These are phyloP conservation scores for Hygrocybe punicea DNA, from an alignment of 768 basidiomycete genomes.

Conservation along the genomic window DNA sequence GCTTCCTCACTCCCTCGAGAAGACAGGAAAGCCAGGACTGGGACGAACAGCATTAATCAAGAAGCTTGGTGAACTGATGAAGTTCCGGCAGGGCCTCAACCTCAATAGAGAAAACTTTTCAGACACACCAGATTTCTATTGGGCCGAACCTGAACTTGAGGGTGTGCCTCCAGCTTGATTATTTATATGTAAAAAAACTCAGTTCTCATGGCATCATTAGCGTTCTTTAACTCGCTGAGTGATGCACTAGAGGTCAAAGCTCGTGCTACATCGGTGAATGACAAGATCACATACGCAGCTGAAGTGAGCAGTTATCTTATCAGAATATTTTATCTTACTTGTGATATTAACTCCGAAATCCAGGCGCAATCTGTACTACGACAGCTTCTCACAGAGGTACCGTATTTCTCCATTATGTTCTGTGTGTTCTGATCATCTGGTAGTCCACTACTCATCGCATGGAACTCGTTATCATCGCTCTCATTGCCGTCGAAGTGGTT, in stretches of 20 bases:
- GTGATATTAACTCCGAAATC: slow-evolving; percentile 2
- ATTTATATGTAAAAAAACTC: neutral
- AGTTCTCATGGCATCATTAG: slow-evolving; percentile 33
- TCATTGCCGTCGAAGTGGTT: slow-evolving; percentile 93
- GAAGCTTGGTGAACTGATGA: slow-evolving; percentile 88
- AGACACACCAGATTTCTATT: slow-evolving; percentile 90
- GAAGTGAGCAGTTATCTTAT: slow-evolving; percentile 53
- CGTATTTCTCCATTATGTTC: neutral
- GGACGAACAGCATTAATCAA: slow-evolving; percentile 79
- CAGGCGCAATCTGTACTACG: slow-evolving; percentile 84
- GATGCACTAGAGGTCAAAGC: slow-evolving; percentile 82
- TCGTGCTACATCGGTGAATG: slow-evolving; percentile 78
- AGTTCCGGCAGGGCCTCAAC: slow-evolving; percentile 88
- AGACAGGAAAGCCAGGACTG: slow-evolving; percentile 82
- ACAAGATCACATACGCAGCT: slow-evolving; percentile 88
- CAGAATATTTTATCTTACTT: neutral
- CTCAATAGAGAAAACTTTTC: slow-evolving; percentile 85
- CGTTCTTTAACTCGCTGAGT: slow-evolving; percentile 80
- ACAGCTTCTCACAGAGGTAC: slow-evolving; percentile 83
- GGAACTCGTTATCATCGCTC: slow-evolving; percentile 91
- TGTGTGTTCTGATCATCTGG: slow-evolving; percentile 7
- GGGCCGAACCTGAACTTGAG: slow-evolving; percentile 90
- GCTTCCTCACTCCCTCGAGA: slow-evolving; percentile 70
- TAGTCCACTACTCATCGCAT: slow-evolving; percentile 88
- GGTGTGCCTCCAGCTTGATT: slow-evolving; percentile 39